Evolutionary conservation across 2,329 filamentous ascomycete genomes (phyloP).

Genomic region (Annulohypoxylon truncatum): DNA sequence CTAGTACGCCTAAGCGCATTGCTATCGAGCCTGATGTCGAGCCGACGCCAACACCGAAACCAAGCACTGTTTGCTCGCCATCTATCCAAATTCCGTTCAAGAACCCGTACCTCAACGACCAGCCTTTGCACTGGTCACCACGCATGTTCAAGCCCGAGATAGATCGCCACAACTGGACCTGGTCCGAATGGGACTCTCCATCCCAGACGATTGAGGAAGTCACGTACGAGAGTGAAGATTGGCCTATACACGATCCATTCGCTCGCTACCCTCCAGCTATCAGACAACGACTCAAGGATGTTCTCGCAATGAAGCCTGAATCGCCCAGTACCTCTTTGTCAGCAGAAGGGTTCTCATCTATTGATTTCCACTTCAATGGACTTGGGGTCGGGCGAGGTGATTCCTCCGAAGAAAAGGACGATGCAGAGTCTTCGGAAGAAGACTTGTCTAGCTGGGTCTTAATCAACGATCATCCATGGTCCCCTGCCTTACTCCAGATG

Average conservation of each 20-base stretch:
- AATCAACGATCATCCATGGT: slow-evolving; percentile 24
- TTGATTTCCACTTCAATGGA: slow-evolving; percentile 9
- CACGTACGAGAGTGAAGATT: slow-evolving; percentile 27
- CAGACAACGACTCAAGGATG: slow-evolving; percentile 5
- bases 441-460: slow-evolving; percentile 31
- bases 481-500: slow-evolving; percentile 16
- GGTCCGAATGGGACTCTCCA: slow-evolving; percentile 40
- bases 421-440: not conserved
- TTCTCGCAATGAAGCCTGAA: slow-evolving; percentile 18
- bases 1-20: not conserved
- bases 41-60: not conserved
- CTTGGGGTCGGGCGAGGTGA: not conserved
- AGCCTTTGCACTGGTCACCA: slow-evolving; percentile 32
- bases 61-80: not conserved
- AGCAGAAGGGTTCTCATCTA: slow-evolving; percentile 2
- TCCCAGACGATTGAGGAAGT: slow-evolving; percentile 32
- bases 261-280: slow-evolving; percentile 13
- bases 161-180: slow-evolving; percentile 35
- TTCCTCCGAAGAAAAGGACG: slow-evolving; percentile 8
- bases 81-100: slow-evolving; percentile 24
- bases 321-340: not conserved
- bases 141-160: slow-evolving; percentile 36
- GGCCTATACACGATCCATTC: slow-evolving; percentile 19
- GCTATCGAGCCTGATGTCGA: not conserved
- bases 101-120: slow-evolving; percentile 32